Evolutionary conservation across 2,329 filamentous ascomycete genomes (phyloP).

Genomic region (Trichoderma sp.): DNA sequence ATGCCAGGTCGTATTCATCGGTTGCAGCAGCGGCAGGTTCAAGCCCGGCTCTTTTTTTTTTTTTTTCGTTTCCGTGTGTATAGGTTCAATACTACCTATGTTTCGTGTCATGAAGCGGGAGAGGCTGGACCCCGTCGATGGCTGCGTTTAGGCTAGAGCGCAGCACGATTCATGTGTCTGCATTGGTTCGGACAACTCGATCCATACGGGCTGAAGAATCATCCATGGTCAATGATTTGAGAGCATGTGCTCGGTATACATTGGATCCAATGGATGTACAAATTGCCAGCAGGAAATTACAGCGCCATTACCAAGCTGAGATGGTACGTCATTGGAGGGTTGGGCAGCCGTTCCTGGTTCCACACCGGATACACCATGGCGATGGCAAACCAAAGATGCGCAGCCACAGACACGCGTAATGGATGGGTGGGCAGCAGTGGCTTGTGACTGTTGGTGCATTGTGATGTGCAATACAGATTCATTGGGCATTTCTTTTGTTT

Average conservation of each 20-base stretch:
- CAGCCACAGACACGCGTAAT: constrained; percentile 16
- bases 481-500: neutral
- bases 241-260: too few relatives aligned
- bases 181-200: neutral
- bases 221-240: neutral
- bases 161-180: neutral
- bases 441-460: neutral
- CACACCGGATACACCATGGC: constrained; percentile 1
- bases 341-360: constrained; percentile 1
- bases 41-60: neutral
- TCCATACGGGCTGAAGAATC: neutral
- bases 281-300: too few relatives aligned
- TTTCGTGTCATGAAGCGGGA: constrained; percentile 2
- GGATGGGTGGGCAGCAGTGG: neutral
- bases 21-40: neutral
- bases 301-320: neutral
- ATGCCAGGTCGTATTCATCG: too few relatives aligned
- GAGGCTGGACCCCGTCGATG: neutral
- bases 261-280: too few relatives aligned
- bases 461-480: neutral
- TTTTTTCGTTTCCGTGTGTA: too few relatives aligned
- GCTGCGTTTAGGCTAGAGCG: neutral
- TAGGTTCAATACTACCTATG: too few relatives aligned
- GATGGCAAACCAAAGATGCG: constrained; percentile 13
- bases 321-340: constrained; percentile 9